Conservation (phyloP, 169 alveolate species). For the Plasmodium vivax region DNA sequence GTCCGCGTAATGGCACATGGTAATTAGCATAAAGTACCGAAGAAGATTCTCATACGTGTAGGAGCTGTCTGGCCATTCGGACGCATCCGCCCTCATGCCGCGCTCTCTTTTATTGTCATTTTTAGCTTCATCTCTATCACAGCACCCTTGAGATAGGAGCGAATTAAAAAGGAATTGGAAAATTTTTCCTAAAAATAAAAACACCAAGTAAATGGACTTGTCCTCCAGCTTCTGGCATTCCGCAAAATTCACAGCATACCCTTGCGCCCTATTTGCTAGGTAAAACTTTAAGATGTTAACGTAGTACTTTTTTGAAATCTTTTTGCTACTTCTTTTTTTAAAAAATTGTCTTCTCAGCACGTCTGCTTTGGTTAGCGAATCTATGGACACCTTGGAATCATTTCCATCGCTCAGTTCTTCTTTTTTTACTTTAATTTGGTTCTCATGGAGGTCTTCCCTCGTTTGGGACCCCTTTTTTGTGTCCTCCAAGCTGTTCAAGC, state of each 20-base stretch:
- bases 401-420: slow-evolving; percentile 17
- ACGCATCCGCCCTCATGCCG: background rate
- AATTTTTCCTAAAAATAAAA: slow-evolving; percentile 59
- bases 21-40: slow-evolving; percentile 30
- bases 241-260: slow-evolving; percentile 8
- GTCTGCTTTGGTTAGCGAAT: background rate
- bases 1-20: slow-evolving; percentile 54
- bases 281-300: slow-evolving; percentile 38
- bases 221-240: slow-evolving; percentile 36
- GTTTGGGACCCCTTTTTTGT: background rate
- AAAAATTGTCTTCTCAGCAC: slow-evolving; percentile 16
- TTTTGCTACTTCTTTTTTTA: slow-evolving; percentile 6
- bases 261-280: slow-evolving; percentile 40
- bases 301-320: slow-evolving; percentile 57
- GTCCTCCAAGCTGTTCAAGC: background rate
- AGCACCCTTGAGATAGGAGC: background rate
- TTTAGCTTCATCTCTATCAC: background rate
- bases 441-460: background rate
- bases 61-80: background rate
- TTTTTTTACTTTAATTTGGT: slow-evolving; percentile 24
- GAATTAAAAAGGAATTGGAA: slow-evolving; percentile 41
- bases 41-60: background rate
- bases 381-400: background rate
- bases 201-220: slow-evolving; percentile 42
- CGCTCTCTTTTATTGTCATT: background rate